phyloP scores from a whole-genome alignment of 2,329 filamentous ascomycete genomes.

The Aspergillus clavatus region DNA sequence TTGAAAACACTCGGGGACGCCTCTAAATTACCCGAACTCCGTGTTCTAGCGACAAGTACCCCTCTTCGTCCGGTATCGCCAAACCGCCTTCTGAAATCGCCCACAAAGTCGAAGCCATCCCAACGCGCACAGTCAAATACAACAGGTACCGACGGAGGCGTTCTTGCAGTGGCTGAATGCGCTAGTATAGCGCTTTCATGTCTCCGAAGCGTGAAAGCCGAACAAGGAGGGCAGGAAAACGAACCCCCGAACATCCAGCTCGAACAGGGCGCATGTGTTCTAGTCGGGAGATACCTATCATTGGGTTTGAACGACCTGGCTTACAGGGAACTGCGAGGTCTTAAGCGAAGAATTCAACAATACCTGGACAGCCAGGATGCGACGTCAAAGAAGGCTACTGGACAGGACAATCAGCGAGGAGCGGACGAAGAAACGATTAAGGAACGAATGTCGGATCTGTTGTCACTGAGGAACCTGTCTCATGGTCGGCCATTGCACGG shows the following conservation, averaged over 20 bases:
- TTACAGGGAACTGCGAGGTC: constrained; percentile 35
- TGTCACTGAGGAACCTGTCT: constrained; percentile 30
- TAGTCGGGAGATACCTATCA: constrained; percentile 39
- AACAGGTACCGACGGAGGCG: constrained; percentile 17
- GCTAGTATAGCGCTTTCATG: constrained; percentile 37
- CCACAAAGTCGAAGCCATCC: constrained; percentile 18
- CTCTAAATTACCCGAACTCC: constrained; percentile 24
- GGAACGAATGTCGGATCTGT: constrained; percentile 36
- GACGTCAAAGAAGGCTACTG: constrained; percentile 13
- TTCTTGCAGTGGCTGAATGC: constrained; percentile 36
- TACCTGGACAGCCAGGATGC: constrained; percentile 22
- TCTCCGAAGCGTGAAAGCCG: constrained; percentile 32
- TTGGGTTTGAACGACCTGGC: constrained; percentile 39
- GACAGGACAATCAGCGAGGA: constrained; percentile 11
- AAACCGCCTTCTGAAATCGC: constrained; percentile 24
- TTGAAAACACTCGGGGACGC: constrained; percentile 42
- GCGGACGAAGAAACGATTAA: constrained; percentile 27
- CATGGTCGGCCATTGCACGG: constrained; percentile 24
- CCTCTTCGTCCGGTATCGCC: constrained; percentile 27
- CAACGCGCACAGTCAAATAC: constrained; percentile 5
- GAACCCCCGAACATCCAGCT: constrained; percentile 34
- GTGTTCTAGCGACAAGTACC: constrained; percentile 5
- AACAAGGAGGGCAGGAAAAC: constrained; percentile 18
- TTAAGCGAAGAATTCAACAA: constrained; percentile 36
- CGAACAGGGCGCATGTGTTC: constrained; percentile 40